These are phyloP conservation scores for Sarocladiaceae sp. DNA, from an alignment of 2,329 filamentous ascomycete genomes.

Conservation along the genomic window DNA sequence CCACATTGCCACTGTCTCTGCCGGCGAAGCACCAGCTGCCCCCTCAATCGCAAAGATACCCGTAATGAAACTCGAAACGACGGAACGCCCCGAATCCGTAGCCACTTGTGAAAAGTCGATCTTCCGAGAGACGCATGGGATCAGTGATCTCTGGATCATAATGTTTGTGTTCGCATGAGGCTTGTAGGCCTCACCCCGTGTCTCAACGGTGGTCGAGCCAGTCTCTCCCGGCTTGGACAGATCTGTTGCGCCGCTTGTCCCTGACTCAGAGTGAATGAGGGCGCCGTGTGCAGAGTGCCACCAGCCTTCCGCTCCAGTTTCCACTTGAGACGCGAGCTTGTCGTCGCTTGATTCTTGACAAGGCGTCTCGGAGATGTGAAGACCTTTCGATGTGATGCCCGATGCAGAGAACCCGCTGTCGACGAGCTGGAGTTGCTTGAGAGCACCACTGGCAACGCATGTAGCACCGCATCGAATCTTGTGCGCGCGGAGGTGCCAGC, in stretches of 20 bases:
- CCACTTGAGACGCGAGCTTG: background rate
- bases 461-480: no score
- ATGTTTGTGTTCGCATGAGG: background rate
- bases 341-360: background rate
- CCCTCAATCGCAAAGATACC: background rate
- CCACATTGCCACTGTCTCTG: background rate
- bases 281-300: background rate
- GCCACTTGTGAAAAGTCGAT: background rate
- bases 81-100: background rate
- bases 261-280: background rate
- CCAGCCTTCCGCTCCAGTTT: background rate
- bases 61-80: background rate
- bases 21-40: background rate
- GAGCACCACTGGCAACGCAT: no score
- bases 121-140: background rate
- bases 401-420: background rate
- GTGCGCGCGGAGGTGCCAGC: conserved; percentile 26
- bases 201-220: background rate
- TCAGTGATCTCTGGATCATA: background rate
- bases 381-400: background rate
- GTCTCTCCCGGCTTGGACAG: background rate
- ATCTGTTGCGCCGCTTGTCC: background rate
- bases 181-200: background rate
- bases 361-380: background rate
- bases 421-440: background rate